Evolutionary conservation across 805 yeast species (phyloP), one percentile per base, ranked within the genome.

Genomic region (Saturnispora quitensis): DNA sequence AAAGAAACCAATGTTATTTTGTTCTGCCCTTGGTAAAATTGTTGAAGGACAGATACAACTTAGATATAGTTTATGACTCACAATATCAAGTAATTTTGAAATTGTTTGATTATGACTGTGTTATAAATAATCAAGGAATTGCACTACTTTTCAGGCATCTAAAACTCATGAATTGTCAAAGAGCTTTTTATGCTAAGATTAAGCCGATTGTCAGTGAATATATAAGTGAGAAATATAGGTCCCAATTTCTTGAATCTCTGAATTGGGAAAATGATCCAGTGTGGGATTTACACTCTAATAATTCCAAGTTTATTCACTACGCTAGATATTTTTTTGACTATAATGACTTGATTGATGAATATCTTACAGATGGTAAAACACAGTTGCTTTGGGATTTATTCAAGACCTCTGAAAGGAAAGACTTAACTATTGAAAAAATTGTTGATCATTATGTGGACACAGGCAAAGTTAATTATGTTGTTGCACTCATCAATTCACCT

Each of bases 1-100:
- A 44, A 24, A n/a, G 38, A 4, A 17, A 34, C n/a, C 17, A 50
- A 33, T 42, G 22, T 24, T 34, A 50, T n/a, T 47, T 52, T 27
- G 48, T 53, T 15, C 18, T 55, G 6, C 40, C 55, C 24, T 45
- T 45, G 34, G 48, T 50, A 15, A n/a, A 48, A 15, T 48, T 42
- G 17, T 4, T 53, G 2, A 35, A 48, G 27, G 24, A 36, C 3
- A 28, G 24, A 2, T 33, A 49, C 40, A 28, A 25, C 12, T 17
- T 50, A 17, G 31, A 48, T 43, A 17, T 48, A 9, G 12, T 27
- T 15, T 42, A 42, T 34, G 24, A 48, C 24, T 40, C 51, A 15
- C 25, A 40, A 44, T 45, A 48, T 31, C 20, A 45, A 33, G 47
- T 48, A 12, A 17, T 48, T 33, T 25, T 48, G 24, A 20, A 42